These are phyloP conservation scores for Fusarium tuaranense DNA, from an alignment of 2,329 filamentous ascomycete genomes.

Conservation along the genomic window DNA sequence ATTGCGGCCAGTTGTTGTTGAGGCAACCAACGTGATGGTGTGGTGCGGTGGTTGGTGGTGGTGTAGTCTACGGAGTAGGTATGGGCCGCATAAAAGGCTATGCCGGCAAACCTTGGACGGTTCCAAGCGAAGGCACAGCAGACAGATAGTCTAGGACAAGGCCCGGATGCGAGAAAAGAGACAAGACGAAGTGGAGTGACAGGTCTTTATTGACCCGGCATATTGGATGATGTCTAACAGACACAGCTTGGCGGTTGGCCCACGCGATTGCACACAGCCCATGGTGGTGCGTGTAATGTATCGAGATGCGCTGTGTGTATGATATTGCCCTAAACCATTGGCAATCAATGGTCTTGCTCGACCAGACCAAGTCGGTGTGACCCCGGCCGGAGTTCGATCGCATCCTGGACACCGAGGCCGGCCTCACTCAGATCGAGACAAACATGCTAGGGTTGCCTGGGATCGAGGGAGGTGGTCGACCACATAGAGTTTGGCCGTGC, in stretches of 20 bases:
- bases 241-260: neutral
- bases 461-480: neutral
- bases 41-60: neutral
- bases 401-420: neutral
- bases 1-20: neutral
- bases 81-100: neutral
- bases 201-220: slow-evolving; percentile 1
- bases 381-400: neutral
- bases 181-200: slow-evolving; percentile 21
- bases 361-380: neutral
- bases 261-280: neutral
- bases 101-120: neutral
- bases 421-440: neutral
- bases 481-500: slow-evolving; percentile 5
- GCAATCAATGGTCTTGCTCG: neutral
- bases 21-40: neutral
- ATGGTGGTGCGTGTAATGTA: neutral
- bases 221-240: neutral
- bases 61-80: neutral
- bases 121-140: neutral
- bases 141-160: neutral
- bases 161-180: slow-evolving; percentile 15
- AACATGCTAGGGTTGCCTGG: neutral
- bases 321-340: neutral
- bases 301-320: neutral